A percentile compares a stretch with the other conserved stretches of the same genome.
phyloP scores from a whole-genome alignment of 805 yeast species.

The Candida railenensis region DNA sequence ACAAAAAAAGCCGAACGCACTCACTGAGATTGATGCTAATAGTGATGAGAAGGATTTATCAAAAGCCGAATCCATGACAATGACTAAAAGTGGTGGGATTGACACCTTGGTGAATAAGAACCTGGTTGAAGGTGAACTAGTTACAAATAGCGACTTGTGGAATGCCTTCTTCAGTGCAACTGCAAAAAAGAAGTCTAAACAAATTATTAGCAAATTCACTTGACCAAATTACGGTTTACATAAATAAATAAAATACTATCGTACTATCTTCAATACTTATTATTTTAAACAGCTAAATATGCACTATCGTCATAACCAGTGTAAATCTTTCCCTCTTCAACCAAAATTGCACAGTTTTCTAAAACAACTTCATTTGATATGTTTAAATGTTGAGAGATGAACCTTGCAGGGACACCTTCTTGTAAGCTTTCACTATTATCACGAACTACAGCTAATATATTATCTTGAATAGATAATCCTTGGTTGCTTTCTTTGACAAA shows the following conservation, averaged over 20 bases:
- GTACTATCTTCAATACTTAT: too few relatives aligned
- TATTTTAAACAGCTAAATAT: conserved; percentile 49
- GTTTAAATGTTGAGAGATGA: conserved; percentile 57
- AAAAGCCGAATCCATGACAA: conserved; percentile 53
- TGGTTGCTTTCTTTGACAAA: conserved; percentile 26
- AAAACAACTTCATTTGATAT: conserved; percentile 49
- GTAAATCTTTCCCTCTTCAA: conserved; percentile 69
- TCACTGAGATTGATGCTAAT: conserved; percentile 8
- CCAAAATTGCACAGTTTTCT: conserved; percentile 50
- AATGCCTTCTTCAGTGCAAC: conserved; percentile 51
- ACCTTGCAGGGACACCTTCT: conserved; percentile 73
- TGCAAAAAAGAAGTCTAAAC: neutral
- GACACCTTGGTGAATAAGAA: conserved; percentile 45
- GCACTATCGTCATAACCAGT: conserved; percentile 67
- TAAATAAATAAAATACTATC: too few relatives aligned
- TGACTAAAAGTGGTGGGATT: conserved; percentile 49
- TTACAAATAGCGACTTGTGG: conserved; percentile 60
- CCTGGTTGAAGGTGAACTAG: conserved; percentile 56
- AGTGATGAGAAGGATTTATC: conserved; percentile 34
- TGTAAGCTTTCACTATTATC: conserved; percentile 57
- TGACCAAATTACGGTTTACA: neutral
- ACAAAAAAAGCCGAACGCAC: conserved; percentile 13
- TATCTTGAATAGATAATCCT: conserved; percentile 32
- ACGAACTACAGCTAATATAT: conserved; percentile 47
- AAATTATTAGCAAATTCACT: neutral